Evolutionary conservation across 2,329 filamentous ascomycete genomes (phyloP), one percentile per base, ranked within the genome.

Genomic region (Aspergillus cejpii): DNA sequence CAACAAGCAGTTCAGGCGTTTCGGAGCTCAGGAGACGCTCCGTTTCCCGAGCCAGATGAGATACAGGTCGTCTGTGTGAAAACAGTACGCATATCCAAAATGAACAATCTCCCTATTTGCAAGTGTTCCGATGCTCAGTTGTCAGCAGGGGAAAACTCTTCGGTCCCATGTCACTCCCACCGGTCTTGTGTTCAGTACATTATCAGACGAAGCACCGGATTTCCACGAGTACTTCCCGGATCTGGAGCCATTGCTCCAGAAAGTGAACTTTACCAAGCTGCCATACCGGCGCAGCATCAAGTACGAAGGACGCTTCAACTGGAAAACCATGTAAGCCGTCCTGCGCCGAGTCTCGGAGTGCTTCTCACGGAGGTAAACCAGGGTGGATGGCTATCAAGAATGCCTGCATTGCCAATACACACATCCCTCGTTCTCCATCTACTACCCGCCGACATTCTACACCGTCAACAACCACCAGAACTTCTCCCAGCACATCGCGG

Each of bases 391-490:
- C 6, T 79, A 76, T 49, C 75, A 79, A 57, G 77, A 79, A 59
- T 80, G 77, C 49, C 67, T 79, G 15, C 76, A 79, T 56, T 79
- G 76, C 61, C 72, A 76, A 54, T 79, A 79, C 58, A 78, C 77
- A 0, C 77, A 80, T 48, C 76, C 75, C 0, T 73, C 73, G 4
- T 79, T 79, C 59, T 73, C 71, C 15, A 65, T 76, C 45, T 72
- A 69, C 49, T 80, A 79, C 44, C 74, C 75, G 4, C 74, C 76
- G 2, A 75, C 74, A 1, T 76, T 74, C 56, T 79, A 79, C 58
- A 67, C 68, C 12, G 75, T 80, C 3, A 67, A 71, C 47, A 78
- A 78, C 56, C 71, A 76, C 51, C 62, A 64, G 33, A 79, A 78
- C 49, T 79, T 78, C 58, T 76, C 71, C 1, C 74, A 76, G 52